Percentiles rank a stretch among this genome's conserved stretches.
Conservation (phyloP, 1,139 yeast genomes). For the Yamadazyma aaseri region DNA sequence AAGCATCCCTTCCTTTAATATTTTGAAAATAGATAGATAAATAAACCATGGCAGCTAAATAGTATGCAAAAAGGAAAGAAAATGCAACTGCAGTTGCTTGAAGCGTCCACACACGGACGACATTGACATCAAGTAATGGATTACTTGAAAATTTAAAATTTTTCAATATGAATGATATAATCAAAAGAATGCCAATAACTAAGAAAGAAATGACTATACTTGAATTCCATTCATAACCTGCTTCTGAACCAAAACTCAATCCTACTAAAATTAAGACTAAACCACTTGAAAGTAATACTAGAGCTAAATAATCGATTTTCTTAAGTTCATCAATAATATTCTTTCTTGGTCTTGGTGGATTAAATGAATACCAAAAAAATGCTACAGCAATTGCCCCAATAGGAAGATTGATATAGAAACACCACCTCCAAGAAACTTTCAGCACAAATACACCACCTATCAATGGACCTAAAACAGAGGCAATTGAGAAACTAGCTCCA, state of each 20-base stretch:
- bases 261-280: constrained; percentile 43
- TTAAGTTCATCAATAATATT: constrained; percentile 28
- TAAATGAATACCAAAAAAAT: constrained; percentile 26
- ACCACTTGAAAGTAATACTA: constrained; percentile 45
- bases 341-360: constrained; percentile 31
- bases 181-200: constrained; percentile 38
- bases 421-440: constrained; percentile 69
- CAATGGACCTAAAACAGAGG: constrained; percentile 58
- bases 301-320: constrained; percentile 50
- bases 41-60: constrained; percentile 18
- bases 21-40: constrained; percentile 39
- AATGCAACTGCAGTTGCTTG: constrained; percentile 21
- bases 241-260: constrained; percentile 40
- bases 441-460: constrained; percentile 52
- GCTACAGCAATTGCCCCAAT: constrained; percentile 34
- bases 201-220: constrained; percentile 47
- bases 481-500: constrained; percentile 39
- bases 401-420: constrained; percentile 58
- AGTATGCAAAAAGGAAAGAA: constrained; percentile 21
- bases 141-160: constrained; percentile 23
- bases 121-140: constrained; percentile 28
- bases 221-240: constrained; percentile 50
- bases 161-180: constrained; percentile 22
- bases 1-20: constrained; percentile 29
- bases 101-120: constrained; percentile 23